These are phyloP conservation scores for Lumnitzera littorea DNA, from an alignment of 345 rosid genomes.

Conservation along the genomic window DNA sequence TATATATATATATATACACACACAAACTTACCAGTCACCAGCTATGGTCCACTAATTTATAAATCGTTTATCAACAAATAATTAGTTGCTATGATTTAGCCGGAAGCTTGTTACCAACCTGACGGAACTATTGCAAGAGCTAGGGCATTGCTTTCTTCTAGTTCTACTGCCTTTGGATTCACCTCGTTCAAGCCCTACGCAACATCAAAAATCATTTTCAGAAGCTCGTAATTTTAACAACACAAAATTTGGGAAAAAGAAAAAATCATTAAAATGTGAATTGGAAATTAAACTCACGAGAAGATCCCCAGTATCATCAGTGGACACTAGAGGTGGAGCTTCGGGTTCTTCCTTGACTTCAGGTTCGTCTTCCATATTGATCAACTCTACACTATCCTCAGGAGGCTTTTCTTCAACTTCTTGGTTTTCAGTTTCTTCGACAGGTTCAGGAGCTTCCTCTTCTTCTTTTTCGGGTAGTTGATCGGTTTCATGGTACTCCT, in stretches of 20 bases:
- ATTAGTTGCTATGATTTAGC: not conserved
- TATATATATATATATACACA: no score
- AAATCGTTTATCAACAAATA: not conserved
- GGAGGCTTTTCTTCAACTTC: constrained; percentile 23
- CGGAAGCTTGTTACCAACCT: constrained; percentile 27
- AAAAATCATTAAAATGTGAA: not conserved
- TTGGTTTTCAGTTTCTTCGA: constrained; percentile 26
- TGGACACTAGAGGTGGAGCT: constrained; percentile 45
- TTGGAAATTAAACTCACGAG: constrained; percentile 31
- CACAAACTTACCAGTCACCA: no score
- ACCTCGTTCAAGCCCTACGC: constrained; percentile 68
- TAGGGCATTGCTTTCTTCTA: constrained; percentile 76
- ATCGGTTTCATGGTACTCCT: constrained; percentile 55
- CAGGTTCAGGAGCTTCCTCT: constrained; percentile 29
- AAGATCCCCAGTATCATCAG: constrained; percentile 49
- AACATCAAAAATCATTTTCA: no score
- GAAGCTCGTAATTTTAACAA: not conserved
- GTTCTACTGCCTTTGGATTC: constrained; percentile 62
- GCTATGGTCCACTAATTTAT: not conserved
- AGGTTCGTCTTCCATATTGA: constrained; percentile 33
- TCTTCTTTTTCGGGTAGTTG: constrained; percentile 24
- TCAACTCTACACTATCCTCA: constrained; percentile 25
- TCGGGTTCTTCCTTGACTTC: constrained; percentile 35
- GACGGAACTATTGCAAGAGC: constrained; percentile 85
- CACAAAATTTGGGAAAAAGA: not conserved